A percentile compares a stretch with the other conserved stretches of the same genome.
Conservation (phyloP, 192 early-diverging fungal species). For the Rhizoclosmatium globosum region DNA sequence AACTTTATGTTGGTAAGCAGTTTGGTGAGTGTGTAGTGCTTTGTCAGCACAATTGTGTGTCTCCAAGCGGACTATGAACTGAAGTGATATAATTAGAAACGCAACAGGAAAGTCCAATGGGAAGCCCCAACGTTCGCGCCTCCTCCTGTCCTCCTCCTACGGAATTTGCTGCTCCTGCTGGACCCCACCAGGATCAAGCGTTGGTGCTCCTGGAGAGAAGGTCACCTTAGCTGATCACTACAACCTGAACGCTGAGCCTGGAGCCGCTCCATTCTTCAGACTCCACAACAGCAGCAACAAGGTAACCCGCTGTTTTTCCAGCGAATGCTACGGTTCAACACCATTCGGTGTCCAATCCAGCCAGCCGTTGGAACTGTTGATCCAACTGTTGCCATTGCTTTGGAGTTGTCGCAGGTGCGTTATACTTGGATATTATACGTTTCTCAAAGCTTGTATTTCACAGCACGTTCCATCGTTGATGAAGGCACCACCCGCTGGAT, state of each 20-base stretch:
- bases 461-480: constrained; percentile 41
- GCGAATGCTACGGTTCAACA: constrained; percentile 19
- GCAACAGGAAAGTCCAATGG: constrained; percentile 33
- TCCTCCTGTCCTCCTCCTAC: constrained; percentile 20
- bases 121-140: constrained; percentile 29
- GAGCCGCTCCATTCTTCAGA: constrained; percentile 12
- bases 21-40: not conserved
- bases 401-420: constrained; percentile 37
- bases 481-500: constrained; percentile 37
- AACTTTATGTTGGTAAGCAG: constrained; percentile 47
- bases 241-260: constrained; percentile 26
- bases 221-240: constrained; percentile 10
- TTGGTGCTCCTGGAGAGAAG: not conserved
- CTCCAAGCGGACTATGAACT: not conserved
- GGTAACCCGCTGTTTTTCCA: constrained; percentile 12
- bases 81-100: not conserved
- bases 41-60: not conserved
- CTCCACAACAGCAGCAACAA: constrained; percentile 16
- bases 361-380: constrained; percentile 36
- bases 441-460: not conserved
- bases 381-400: constrained; percentile 41
- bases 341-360: constrained; percentile 16
- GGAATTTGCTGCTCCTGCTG: not conserved
- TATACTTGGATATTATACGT: not conserved
- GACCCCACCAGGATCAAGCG: not conserved